These are phyloP conservation scores for Phytopythium chamaehyphon DNA, from an alignment of 352 stramenopile genomes.

Conservation along the genomic window DNA sequence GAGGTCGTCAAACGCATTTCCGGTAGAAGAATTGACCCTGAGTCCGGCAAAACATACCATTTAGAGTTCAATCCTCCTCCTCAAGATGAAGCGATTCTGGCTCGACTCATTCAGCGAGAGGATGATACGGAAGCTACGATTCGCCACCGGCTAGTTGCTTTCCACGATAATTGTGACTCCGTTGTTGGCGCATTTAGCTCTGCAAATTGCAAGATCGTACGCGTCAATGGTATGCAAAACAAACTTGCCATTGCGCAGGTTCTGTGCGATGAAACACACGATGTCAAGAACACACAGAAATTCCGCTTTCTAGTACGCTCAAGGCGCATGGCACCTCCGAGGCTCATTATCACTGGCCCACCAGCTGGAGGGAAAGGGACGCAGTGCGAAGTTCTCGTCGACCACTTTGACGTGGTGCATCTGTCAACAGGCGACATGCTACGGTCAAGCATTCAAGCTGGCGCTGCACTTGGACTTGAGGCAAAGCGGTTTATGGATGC, in stretches of 20 bases:
- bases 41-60: constrained; percentile 94
- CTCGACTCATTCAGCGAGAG: constrained; percentile 81
- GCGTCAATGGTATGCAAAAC: constrained; percentile 43
- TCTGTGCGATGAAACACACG: constrained; percentile 27
- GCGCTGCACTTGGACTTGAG: constrained; percentile 52
- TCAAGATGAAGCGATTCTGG: constrained; percentile 52
- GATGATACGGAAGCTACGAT: constrained; percentile 93
- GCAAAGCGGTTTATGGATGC: constrained; percentile 90
- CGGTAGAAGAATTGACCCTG: constrained; percentile 93
- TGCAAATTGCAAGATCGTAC: constrained; percentile 24
- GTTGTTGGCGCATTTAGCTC: constrained; percentile 39
- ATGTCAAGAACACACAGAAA: constrained; percentile 38
- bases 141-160: constrained; percentile 83
- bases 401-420: constrained; percentile 88
- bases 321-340: constrained; percentile 56
- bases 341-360: constrained; percentile 87
- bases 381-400: constrained; percentile 91
- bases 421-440: constrained; percentile 92
- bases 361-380: constrained; percentile 93
- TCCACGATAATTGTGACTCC: constrained; percentile 69
- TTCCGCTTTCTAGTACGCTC: constrained; percentile 30
- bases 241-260: constrained; percentile 34
- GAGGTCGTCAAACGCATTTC: constrained; percentile 95
- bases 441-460: constrained; percentile 76
- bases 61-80: constrained; percentile 95